A percentile compares a stretch with the other conserved stretches of the same genome.
Evolutionary conservation across 192 early-diverging fungal species (phyloP).

Genomic region (Paraglomus brasilianum): DNA sequence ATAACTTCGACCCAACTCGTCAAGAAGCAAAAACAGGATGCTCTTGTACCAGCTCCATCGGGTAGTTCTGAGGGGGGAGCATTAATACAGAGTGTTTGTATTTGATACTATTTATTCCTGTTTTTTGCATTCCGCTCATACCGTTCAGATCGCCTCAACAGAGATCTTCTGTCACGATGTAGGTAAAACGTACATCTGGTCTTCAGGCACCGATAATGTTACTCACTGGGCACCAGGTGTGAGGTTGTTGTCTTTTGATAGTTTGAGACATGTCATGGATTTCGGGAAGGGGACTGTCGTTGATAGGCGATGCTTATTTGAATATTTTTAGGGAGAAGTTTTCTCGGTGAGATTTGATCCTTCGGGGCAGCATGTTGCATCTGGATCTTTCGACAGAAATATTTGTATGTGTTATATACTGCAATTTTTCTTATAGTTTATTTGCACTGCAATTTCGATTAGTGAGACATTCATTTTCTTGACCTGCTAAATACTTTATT

Average conservation of each 20-base stretch:
- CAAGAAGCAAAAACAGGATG: constrained; percentile 42
- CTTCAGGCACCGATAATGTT: constrained; percentile 87
- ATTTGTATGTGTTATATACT: constrained; percentile 60
- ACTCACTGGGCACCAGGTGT: constrained; percentile 70
- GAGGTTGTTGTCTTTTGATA: constrained; percentile 16
- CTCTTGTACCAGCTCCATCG: constrained; percentile 37
- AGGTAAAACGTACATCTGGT: constrained; percentile 63
- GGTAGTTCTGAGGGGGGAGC: constrained; percentile 30
- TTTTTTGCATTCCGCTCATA: neutral
- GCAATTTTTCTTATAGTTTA: neutral
- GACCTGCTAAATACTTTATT: neutral
- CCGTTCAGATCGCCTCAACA: constrained; percentile 24
- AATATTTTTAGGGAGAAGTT: constrained; percentile 64
- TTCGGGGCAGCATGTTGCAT: constrained; percentile 79
- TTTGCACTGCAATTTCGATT: neutral
- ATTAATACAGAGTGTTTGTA: constrained; percentile 41
- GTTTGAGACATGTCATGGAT: neutral
- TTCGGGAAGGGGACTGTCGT: neutral
- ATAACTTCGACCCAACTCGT: constrained; percentile 35
- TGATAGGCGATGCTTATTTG: constrained; percentile 36
- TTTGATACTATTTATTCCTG: no score
- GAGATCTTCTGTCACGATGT: neutral
- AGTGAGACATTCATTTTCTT: neutral
- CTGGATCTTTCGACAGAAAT: constrained; percentile 75
- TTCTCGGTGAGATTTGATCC: constrained; percentile 84